phyloP scores from a whole-genome alignment of 2,329 filamentous ascomycete species.

The Fusarium tricinctum region DNA sequence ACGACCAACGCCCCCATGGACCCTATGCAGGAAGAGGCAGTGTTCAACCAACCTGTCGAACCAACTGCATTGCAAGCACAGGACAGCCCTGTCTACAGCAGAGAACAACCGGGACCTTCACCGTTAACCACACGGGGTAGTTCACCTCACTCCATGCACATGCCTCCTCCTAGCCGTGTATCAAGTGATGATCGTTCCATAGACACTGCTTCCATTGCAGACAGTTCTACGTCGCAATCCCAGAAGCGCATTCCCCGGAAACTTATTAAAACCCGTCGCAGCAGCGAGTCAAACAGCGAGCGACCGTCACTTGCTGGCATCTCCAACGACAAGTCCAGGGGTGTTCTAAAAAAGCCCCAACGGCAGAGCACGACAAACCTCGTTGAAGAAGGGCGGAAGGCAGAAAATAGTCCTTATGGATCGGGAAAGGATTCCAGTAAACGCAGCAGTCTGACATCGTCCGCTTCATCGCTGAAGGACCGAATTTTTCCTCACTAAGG shows the following conservation, averaged over 20 bases:
- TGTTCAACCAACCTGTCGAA: constrained; percentile 54
- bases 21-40: constrained; percentile 52
- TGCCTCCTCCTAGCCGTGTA: constrained; percentile 46
- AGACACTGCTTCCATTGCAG: constrained; percentile 49
- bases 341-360: constrained; percentile 57
- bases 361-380: constrained; percentile 49
- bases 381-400: constrained; percentile 45
- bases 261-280: constrained; percentile 58
- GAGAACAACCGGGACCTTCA: constrained; percentile 34
- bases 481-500: constrained; percentile 44
- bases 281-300: constrained; percentile 54
- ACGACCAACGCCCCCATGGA: constrained; percentile 40
- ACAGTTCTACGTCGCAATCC: constrained; percentile 41
- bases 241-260: constrained; percentile 59
- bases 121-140: constrained; percentile 45
- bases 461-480: constrained; percentile 48
- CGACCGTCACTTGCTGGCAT: constrained; percentile 38
- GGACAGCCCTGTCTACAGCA: constrained; percentile 48
- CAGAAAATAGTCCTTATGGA: constrained; percentile 45
- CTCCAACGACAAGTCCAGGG: constrained; percentile 45
- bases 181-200: constrained; percentile 54
- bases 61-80: constrained; percentile 44
- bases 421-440: constrained; percentile 42
- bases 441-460: constrained; percentile 45
- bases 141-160: constrained; percentile 41